Evolutionary conservation across 148 eudicot species (phyloP), one percentile per base, ranked within the genome.

Genomic region (Pharnaceum exiguum): DNA sequence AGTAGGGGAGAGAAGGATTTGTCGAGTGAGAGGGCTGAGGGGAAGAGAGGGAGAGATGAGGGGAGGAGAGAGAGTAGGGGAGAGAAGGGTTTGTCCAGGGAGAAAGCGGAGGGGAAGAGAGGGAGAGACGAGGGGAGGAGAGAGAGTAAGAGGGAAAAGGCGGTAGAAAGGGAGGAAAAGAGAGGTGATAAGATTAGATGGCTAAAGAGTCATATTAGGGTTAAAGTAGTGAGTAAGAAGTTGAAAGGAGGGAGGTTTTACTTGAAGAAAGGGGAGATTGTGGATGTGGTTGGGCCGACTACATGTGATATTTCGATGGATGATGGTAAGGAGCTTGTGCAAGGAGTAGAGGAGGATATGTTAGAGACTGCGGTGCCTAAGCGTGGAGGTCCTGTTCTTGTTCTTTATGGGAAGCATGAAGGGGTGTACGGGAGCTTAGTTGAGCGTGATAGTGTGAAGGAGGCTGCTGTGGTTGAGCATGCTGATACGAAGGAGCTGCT

Each of bases 251-350:
- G 99, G 15, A 79, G 77, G 61, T 54, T 83, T 27, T 93, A 79
- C 58, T 71, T 86, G 76, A 85, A 78, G 60, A 93, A 85, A 29
- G 96, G 96, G 3, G 84, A 72, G 71, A 80, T 93, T 36, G 69
- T 86, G 35, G 99, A 93, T 71, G 89, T 89, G 56, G 84, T 86
- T 66, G 96, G 96, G 21, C 91, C 89, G 0, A 81, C 77, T 18
- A 72, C 73, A 0, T 93, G 99, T 69, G 96, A 89, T 71, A 63
- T 93, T 57, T 65, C 78, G 2, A 83, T 93, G 77, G 99, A 93
- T 62, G 89, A 86, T n/a, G 76, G 77, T 35, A 65, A 74, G 60
- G 95, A 89, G 81, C 52, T 93, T 24, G 71, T 93, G 17, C 95
- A 86, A 65, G 96, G 84, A 13, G 95, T 93, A 51, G 83, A 78